Conservation (phyloP, 2,329 filamentous ascomycete genomes). For the Exophiala sp. region DNA sequence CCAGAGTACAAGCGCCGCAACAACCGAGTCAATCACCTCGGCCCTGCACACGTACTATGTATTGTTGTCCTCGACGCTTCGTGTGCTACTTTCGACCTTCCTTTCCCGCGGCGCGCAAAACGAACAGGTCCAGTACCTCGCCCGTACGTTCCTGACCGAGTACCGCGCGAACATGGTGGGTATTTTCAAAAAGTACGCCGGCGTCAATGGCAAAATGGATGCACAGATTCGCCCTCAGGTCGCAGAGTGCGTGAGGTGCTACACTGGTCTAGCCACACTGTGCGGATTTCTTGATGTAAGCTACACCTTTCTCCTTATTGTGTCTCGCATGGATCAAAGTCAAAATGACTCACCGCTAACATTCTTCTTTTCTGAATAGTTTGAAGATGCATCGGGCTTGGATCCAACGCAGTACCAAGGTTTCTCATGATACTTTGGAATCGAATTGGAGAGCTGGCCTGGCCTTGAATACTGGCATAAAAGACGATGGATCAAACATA, state of each 20-base stretch:
- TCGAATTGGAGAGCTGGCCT: too few relatives aligned
- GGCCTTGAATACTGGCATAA: too few relatives aligned
- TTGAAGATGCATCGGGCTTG: slow-evolving; percentile 18
- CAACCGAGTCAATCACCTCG: slow-evolving; percentile 45
- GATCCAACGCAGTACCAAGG: slow-evolving; percentile 4
- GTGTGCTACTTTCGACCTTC: slow-evolving; percentile 75
- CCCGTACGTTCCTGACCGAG: slow-evolving; percentile 70
- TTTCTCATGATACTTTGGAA: slow-evolving; percentile 5
- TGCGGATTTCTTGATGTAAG: slow-evolving; percentile 23
- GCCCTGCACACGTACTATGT: slow-evolving; percentile 77
- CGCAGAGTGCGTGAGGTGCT: slow-evolving; percentile 24
- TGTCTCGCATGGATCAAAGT: background rate
- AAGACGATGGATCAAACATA: too few relatives aligned
- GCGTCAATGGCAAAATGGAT: slow-evolving; percentile 54
- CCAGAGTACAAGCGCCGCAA: background rate
- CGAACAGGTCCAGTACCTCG: slow-evolving; percentile 63
- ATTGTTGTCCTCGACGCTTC: slow-evolving; percentile 70
- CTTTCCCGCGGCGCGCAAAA: slow-evolving; percentile 78
- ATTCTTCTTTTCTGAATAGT: slow-evolving; percentile 6
- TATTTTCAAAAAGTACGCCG: slow-evolving; percentile 82
- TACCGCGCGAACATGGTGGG: slow-evolving; percentile 80
- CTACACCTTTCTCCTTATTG: background rate
- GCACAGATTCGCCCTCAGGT: slow-evolving; percentile 14
- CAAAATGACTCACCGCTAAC: background rate
- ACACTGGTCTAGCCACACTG: slow-evolving; percentile 24